These are phyloP conservation scores for Starmerella bacillaris DNA, from an alignment of 805 yeast species.

Conservation along the genomic window DNA sequence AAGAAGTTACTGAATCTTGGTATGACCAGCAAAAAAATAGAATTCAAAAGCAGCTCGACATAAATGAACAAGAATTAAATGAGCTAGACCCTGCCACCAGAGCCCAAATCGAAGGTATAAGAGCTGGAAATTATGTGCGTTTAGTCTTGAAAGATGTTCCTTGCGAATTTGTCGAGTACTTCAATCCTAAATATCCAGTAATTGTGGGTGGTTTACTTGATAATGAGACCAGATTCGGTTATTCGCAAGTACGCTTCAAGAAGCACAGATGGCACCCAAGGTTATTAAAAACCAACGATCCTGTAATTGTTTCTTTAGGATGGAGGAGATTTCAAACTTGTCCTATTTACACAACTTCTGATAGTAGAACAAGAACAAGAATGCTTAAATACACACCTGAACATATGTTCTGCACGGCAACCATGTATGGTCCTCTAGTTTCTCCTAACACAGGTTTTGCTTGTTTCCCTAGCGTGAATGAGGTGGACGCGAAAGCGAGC, in stretches of 20 bases:
- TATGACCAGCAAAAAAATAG: conserved; percentile 92
- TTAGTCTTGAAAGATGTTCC: conserved; percentile 69
- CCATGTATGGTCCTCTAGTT: conserved; percentile 91
- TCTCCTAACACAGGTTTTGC: conserved; percentile 96
- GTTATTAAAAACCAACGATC: conserved; percentile 87
- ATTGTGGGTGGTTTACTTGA: conserved; percentile 79
- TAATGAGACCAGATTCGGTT: conserved; percentile 85
- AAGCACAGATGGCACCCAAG: conserved; percentile 98
- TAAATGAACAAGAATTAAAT: conserved; percentile 54
- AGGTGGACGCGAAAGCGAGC: conserved; percentile 66
- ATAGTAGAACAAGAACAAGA: conserved; percentile 92
- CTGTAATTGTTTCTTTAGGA: conserved; percentile 79
- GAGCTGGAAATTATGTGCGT: conserved; percentile 88
- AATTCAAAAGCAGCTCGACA: conserved; percentile 88
- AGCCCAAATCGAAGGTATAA: conserved; percentile 69
- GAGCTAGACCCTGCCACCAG: conserved; percentile 62
- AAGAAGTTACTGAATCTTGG: conserved; percentile 84
- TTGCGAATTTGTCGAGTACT: conserved; percentile 73
- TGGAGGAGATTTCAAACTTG: conserved; percentile 98
- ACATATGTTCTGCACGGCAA: conserved; percentile 88
- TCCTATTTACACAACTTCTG: conserved; percentile 90
- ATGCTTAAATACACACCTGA: conserved; percentile 98
- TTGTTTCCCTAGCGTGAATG: conserved; percentile 78
- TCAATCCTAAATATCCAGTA: conserved; percentile 70
- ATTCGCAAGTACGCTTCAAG: conserved; percentile 81